Evolutionary conservation across 805 yeast genomes (phyloP).

Genomic region (Cyberlindnera amylophila): DNA sequence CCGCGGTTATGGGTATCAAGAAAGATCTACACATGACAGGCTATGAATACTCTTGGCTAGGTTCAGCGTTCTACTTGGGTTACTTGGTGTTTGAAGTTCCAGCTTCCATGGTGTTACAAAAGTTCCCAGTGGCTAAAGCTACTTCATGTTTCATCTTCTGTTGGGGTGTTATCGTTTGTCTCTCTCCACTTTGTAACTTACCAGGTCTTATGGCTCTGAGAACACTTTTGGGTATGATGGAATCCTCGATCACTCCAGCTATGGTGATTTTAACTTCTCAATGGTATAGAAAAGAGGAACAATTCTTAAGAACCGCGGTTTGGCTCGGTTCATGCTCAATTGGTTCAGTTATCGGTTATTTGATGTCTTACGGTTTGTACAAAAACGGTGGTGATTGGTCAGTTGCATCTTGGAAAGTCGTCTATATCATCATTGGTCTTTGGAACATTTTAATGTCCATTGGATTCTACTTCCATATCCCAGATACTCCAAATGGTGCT

Average conservation of each 20-base stretch:
- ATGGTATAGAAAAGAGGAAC: constrained; percentile 51
- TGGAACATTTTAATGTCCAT: constrained; percentile 53
- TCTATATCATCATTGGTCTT: constrained; percentile 57
- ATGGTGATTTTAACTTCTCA: constrained; percentile 53
- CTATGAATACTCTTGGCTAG: constrained; percentile 47
- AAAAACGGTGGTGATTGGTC: constrained; percentile 35
- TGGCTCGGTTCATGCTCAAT: constrained; percentile 45
- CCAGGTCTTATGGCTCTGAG: constrained; percentile 44
- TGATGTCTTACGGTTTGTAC: constrained; percentile 52
- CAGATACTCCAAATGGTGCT: constrained; percentile 51
- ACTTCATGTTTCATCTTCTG: constrained; percentile 44
- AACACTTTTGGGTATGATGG: constrained; percentile 48
- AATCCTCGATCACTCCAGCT: constrained; percentile 53
- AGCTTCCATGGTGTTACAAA: constrained; percentile 44
- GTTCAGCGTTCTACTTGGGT: constrained; percentile 63
- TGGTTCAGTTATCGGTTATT: constrained; percentile 47
- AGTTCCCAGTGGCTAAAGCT: constrained; percentile 52
- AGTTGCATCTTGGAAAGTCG: constrained; percentile 54
- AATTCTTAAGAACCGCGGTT: constrained; percentile 38
- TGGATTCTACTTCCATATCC: constrained; percentile 45
- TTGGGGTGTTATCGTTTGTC: constrained; percentile 59
- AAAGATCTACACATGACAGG: constrained; percentile 44
- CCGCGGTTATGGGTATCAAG: constrained; percentile 50
- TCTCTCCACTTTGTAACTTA: constrained; percentile 43
- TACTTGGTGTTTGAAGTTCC: constrained; percentile 56